Percentiles rank a stretch among this genome's conserved stretches.
Conservation (phyloP, 2,329 filamentous ascomycete species). For the Fusarium irregulare region DNA sequence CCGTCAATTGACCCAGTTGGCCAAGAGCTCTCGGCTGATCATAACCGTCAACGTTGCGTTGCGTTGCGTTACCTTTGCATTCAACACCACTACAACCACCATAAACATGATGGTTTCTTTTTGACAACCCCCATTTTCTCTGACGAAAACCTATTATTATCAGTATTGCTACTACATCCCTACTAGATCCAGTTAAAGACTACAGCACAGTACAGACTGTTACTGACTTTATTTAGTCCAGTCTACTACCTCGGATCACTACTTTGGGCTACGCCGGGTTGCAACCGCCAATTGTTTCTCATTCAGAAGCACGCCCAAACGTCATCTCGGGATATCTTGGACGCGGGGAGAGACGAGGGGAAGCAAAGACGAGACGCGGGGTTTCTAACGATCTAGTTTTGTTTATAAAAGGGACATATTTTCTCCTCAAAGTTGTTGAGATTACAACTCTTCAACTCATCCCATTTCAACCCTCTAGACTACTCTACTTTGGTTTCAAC, state of each 20-base stretch:
- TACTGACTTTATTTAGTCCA: neutral
- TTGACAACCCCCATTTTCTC: conserved; percentile 36
- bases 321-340: conserved; percentile 35
- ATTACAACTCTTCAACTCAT: conserved; percentile 15
- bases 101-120: conserved; percentile 39
- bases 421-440: conserved; percentile 24
- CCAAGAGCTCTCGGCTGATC: conserved; percentile 30
- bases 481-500: conserved; percentile 20
- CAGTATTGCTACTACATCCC: neutral
- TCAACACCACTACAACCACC: conserved; percentile 25
- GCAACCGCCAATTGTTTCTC: conserved; percentile 37
- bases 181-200: neutral
- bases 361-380: conserved; percentile 24
- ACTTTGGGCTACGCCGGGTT: conserved; percentile 37
- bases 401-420: conserved; percentile 29
- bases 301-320: conserved; percentile 34
- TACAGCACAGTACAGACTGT: conserved; percentile 1
- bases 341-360: conserved; percentile 32
- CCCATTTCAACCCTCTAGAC: conserved; percentile 5
- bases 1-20: conserved; percentile 11
- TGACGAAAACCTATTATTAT: conserved; percentile 39
- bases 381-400: conserved; percentile 2
- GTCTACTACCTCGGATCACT: conserved; percentile 37
- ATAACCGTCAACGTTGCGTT: conserved; percentile 29
- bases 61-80: conserved; percentile 6